phyloP scores from a whole-genome alignment of 192 early-diverging fungal species.

The Irineochytrium annulatum region DNA sequence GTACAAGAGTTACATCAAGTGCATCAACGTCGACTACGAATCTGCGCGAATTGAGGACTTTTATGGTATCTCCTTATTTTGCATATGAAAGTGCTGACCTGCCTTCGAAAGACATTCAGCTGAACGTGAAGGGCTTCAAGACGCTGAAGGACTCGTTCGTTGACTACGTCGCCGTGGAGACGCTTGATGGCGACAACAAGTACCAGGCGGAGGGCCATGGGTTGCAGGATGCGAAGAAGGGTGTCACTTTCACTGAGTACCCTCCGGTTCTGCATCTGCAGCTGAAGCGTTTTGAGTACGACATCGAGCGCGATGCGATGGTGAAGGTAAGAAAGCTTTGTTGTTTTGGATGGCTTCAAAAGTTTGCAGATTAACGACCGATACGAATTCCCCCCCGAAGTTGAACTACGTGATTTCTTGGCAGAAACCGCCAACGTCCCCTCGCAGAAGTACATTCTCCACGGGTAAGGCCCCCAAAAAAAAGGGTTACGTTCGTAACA shows the following conservation, averaged over 20 bases:
- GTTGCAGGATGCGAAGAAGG: slow-evolving; percentile 92
- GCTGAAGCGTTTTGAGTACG: slow-evolving; percentile 97
- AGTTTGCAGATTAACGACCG: slow-evolving; percentile 81
- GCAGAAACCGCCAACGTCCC: slow-evolving; percentile 50
- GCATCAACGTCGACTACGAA: slow-evolving; percentile 91
- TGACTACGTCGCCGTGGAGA: slow-evolving; percentile 87
- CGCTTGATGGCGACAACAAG: slow-evolving; percentile 93
- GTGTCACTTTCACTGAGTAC: slow-evolving; percentile 88
- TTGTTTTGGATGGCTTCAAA: not conserved
- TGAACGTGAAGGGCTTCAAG: slow-evolving; percentile 94
- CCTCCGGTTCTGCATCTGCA: slow-evolving; percentile 95
- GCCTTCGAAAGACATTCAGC: slow-evolving; percentile 74
- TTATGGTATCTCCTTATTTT: slow-evolving; percentile 47
- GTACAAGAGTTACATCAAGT: slow-evolving; percentile 97
- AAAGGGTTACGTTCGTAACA: not conserved
- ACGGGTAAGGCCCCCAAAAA: slow-evolving; percentile 57
- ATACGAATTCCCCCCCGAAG: slow-evolving; percentile 85
- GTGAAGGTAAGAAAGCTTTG: slow-evolving; percentile 65
- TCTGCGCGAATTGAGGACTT: slow-evolving; percentile 91
- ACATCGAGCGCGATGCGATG: slow-evolving; percentile 81
- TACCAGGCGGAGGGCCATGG: slow-evolving; percentile 93
- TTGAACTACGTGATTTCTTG: slow-evolving; percentile 84
- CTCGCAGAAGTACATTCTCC: slow-evolving; percentile 73
- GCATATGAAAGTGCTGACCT: not conserved
- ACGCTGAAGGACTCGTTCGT: slow-evolving; percentile 84